Evolutionary conservation across 176 grass and related monocot genomes (phyloP).

Genomic region (Lolium multiflorum): DNA sequence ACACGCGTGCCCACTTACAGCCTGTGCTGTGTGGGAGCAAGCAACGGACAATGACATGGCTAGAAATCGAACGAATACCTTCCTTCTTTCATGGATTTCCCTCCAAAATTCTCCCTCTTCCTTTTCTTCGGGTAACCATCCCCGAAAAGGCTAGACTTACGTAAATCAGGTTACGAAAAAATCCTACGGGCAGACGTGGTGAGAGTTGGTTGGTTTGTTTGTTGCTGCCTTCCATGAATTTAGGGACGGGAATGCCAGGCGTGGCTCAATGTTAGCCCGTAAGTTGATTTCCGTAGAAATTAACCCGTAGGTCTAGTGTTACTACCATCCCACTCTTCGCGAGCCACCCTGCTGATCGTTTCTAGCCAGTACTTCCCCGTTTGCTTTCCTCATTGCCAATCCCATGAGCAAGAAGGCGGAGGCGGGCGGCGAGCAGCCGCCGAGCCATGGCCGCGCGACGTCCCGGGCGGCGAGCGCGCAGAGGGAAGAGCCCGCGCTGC

Average conservation of each 20-base stretch:
- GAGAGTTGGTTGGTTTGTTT: no score
- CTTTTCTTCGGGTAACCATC: background rate
- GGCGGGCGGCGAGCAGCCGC: background rate
- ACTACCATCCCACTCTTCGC: no score
- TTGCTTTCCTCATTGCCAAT: background rate
- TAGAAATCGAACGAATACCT: constrained; percentile 58
- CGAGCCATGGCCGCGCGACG: constrained; percentile 5
- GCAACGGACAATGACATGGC: constrained; percentile 29
- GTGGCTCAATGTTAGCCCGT: no score
- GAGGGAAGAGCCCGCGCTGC: background rate
- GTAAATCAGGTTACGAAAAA: no score
- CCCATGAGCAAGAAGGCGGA: constrained; percentile 38
- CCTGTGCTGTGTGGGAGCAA: background rate
- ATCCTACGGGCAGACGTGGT: no score
- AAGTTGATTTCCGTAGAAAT: no score
- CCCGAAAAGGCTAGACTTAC: no score
- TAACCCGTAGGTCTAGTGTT: no score
- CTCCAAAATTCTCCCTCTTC: constrained; percentile 46
- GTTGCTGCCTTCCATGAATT: no score
- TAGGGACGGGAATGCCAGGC: no score
- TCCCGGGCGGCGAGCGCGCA: background rate
- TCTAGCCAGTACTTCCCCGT: background rate
- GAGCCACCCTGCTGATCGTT: background rate
- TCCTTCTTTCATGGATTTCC: constrained; percentile 52
- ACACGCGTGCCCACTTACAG: no score